Conservation (phyloP, 176 grass and related monocot species). For the Lolium multiflorum region DNA sequence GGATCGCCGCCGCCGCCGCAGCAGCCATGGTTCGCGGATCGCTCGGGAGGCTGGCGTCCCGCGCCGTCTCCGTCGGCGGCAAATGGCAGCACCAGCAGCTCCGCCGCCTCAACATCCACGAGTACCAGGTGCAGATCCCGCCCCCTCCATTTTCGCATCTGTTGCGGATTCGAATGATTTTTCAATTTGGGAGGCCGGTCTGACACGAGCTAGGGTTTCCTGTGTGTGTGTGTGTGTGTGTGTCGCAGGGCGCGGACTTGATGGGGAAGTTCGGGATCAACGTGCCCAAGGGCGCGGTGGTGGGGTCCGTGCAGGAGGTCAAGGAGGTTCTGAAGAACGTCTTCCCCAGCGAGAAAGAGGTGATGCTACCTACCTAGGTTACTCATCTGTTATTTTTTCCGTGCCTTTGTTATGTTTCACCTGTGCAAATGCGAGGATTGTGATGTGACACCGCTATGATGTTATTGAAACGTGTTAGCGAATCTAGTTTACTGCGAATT, state of each 20-base stretch:
- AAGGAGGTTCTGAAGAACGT: slow-evolving; percentile 68
- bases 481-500: slow-evolving; percentile 15
- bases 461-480: not conserved
- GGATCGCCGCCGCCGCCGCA: slow-evolving; percentile 46
- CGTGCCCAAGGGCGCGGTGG: slow-evolving; percentile 78
- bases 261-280: slow-evolving; percentile 97
- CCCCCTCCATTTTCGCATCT: slow-evolving; percentile 19
- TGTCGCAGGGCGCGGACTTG: slow-evolving; percentile 86
- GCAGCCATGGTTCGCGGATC: slow-evolving; percentile 84
- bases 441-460: not conserved
- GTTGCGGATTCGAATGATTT: slow-evolving; percentile 9
- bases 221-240: no score
- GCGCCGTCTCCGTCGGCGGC: slow-evolving; percentile 77
- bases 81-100: slow-evolving; percentile 97
- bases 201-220: slow-evolving; percentile 38
- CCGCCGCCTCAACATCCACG: slow-evolving; percentile 99
- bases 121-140: slow-evolving; percentile 87
- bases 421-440: slow-evolving; percentile 17
- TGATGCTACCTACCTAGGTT: slow-evolving; percentile 35
- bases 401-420: not conserved
- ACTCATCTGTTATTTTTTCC: not conserved
- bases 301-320: slow-evolving; percentile 69
- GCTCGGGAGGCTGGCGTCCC: slow-evolving; percentile 62
- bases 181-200: not conserved
- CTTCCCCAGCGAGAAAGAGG: slow-evolving; percentile 91